phyloP scores from a whole-genome alignment of 1,284 basidiomycete genomes.

The Sanghuangporus weigelae region DNA sequence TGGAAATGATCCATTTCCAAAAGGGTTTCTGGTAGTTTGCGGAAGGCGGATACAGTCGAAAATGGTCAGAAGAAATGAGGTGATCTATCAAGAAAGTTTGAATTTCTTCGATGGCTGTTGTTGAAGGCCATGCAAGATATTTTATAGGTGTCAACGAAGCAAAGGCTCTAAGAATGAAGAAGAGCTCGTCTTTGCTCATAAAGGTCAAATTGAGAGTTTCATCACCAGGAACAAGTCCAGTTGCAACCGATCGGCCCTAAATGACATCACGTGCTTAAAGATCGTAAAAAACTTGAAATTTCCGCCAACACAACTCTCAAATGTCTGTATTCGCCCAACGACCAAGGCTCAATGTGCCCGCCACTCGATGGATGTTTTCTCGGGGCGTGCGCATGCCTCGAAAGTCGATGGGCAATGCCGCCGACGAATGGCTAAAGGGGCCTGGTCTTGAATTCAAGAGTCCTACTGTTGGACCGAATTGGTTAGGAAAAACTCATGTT shows the following conservation, averaged over 20 bases:
- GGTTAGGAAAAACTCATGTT: constrained; percentile 13
- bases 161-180: constrained; percentile 46
- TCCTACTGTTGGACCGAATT: constrained; percentile 10
- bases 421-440: constrained; percentile 11
- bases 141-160: constrained; percentile 46
- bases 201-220: neutral
- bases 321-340: constrained; percentile 10
- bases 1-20: constrained; percentile 64
- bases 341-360: constrained; percentile 7
- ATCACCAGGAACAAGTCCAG: neutral
- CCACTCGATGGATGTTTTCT: neutral
- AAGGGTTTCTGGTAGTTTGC: constrained; percentile 53
- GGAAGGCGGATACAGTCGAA: constrained; percentile 55
- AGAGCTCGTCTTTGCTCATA: constrained; percentile 23
- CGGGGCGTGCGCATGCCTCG: constrained; percentile 8
- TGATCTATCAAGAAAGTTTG: constrained; percentile 50
- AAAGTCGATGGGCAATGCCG: constrained; percentile 4
- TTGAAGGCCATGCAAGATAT: constrained; percentile 33
- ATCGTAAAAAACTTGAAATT: neutral
- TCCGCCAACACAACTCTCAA: neutral
- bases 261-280: neutral
- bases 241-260: constrained; percentile 8
- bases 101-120: constrained; percentile 30
- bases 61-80: constrained; percentile 48
- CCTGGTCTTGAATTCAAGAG: constrained; percentile 6